Evolutionary conservation across 2,329 filamentous ascomycete species (phyloP), one percentile per base, ranked within the genome.

Genomic region (Metarhizium robertsii): DNA sequence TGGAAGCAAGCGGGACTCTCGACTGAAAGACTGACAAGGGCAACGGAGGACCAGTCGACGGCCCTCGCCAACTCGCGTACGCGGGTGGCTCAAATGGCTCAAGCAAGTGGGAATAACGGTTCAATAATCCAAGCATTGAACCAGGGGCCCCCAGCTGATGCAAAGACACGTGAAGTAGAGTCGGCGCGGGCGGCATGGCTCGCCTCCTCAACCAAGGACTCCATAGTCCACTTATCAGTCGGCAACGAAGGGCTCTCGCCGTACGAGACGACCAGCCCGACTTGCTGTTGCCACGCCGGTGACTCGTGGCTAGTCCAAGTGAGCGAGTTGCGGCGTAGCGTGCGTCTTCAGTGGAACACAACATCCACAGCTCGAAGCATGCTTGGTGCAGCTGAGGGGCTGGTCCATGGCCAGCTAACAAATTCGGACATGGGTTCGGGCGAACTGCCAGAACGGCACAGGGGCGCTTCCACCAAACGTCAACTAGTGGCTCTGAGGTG

Each of bases 391-490:
- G 34, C 34, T 36, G 34, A 36, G 34, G 25, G 42, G 42, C 42
- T 16, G n/a, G 13, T 16, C n/a, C 43, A 54, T 32, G 11, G 25
- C 45, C 20, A 54, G 34, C 32, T 32, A 36, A 53, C 20, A 48
- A 48, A 57, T 53, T 53, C 29, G 50, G 50, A 57, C 57, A 57
- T 53, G 55, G 53, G 53, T n/a, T 51, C 53, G 50, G 55, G n/a
- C 46, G 45, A 57, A 45, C 55, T 57, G 54, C 50, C 51, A 53
- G 51, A 56, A 54, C 54, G 47, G 54, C 51, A 42, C 42, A 56
- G 34, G 47, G 40, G 20, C 38, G 38, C 20, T 13, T n/a, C 11
- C 20, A 18, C 16, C 32, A 57, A 34, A 46, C 30, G 36, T 47
- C 20, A 20, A 36, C n/a, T 29, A 53, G 51, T 54, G 34, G 14